Conservation (phyloP, 2,329 filamentous ascomycete species). For the Aureobasidium sp. region DNA sequence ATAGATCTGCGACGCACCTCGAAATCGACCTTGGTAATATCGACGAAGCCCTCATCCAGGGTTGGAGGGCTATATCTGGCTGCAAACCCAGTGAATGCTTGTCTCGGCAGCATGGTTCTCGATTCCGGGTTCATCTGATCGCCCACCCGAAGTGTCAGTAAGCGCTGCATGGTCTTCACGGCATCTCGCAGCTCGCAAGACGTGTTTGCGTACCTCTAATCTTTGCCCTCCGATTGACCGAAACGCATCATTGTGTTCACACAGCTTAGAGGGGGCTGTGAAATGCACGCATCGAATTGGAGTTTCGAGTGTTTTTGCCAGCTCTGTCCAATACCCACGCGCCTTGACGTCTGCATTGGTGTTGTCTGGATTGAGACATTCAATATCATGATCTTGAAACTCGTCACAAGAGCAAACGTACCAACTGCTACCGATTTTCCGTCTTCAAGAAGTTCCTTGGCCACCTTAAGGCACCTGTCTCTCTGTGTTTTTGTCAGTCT, state of each 20-base stretch:
- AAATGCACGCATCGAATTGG: slow-evolving; percentile 83
- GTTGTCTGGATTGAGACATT: slow-evolving; percentile 57
- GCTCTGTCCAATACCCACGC: slow-evolving; percentile 64
- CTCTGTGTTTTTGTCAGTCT: slow-evolving; percentile 38
- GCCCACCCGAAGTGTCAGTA: not conserved
- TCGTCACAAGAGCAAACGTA: slow-evolving; percentile 34
- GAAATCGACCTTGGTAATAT: slow-evolving; percentile 69
- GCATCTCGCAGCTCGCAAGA: not conserved
- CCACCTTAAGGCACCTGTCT: slow-evolving; percentile 60
- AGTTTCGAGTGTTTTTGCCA: slow-evolving; percentile 61
- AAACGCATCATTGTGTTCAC: slow-evolving; percentile 81
- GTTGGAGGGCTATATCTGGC: slow-evolving; percentile 65
- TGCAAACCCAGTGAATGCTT: slow-evolving; percentile 71
- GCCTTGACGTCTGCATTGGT: slow-evolving; percentile 82
- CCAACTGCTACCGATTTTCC: slow-evolving; percentile 68
- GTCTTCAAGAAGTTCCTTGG: slow-evolving; percentile 53
- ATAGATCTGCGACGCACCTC: slow-evolving; percentile 36
- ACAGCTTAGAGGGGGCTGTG: slow-evolving; percentile 58
- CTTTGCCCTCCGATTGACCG: slow-evolving; percentile 46
- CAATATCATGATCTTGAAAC: not conserved
- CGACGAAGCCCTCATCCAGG: slow-evolving; percentile 70
- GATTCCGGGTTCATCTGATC: slow-evolving; percentile 74
- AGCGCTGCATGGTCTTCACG: not conserved
- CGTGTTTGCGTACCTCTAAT: not conserved
- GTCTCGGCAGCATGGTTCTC: slow-evolving; percentile 60